Conservation (phyloP, 208 protist genomes). For the Trichomonas vaginalis region DNA sequence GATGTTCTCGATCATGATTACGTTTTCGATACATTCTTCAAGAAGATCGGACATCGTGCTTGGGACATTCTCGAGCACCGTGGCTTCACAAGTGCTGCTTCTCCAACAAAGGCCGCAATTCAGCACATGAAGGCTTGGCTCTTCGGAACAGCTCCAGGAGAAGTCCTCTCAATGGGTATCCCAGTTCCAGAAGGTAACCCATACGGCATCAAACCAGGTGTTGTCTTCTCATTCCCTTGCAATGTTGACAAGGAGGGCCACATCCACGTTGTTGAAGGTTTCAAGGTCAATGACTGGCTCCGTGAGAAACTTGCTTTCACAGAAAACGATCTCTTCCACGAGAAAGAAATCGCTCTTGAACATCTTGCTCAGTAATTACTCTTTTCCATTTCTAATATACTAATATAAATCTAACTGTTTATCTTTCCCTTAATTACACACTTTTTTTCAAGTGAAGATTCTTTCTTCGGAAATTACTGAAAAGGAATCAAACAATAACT, state of each 20-base stretch:
- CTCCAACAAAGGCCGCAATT: conserved; percentile 59
- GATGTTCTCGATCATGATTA: conserved; percentile 49
- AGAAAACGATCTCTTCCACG: conserved; percentile 34
- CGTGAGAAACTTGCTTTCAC: conserved; percentile 33
- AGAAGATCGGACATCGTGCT: conserved; percentile 63
- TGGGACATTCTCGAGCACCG: conserved; percentile 62
- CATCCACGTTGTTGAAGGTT: conserved; percentile 46
- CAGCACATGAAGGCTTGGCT: conserved; percentile 52
- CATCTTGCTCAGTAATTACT: background rate
- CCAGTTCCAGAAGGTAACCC: conserved; percentile 51
- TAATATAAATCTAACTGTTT: too few species aligned
- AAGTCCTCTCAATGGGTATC: conserved; percentile 69
- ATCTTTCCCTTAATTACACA: too few species aligned
- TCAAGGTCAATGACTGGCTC: conserved; percentile 37
- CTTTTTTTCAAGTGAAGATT: too few species aligned
- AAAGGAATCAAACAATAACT: too few species aligned
- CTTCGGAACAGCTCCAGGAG: conserved; percentile 40
- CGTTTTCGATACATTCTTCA: conserved; percentile 53
- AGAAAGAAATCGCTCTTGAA: conserved; percentile 20
- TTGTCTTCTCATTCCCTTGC: conserved; percentile 59
- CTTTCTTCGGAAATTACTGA: too few species aligned
- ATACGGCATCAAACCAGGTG: conserved; percentile 61
- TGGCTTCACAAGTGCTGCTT: conserved; percentile 63
- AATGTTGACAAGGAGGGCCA: background rate
- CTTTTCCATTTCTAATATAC: too few species aligned